A percentile compares a stretch with the other conserved stretches of the same genome.
Evolutionary conservation across 2,329 filamentous ascomycete species (phyloP).

Genomic region (Fusarium sp.): DNA sequence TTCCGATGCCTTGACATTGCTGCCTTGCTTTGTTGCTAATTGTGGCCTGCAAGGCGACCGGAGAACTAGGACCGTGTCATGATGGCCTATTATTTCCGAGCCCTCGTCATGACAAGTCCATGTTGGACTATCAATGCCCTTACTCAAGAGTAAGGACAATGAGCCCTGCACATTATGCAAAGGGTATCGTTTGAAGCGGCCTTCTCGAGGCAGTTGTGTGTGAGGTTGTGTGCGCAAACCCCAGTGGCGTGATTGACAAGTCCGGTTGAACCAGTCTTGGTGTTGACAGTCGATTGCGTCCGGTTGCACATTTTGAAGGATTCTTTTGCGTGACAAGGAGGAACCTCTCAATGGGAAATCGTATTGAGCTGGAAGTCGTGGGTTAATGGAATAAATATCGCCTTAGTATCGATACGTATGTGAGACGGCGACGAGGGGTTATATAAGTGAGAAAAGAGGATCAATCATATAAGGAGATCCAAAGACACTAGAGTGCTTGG

Average conservation of each 20-base stretch:
- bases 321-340: neutral
- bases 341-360: neutral
- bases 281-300: conserved; percentile 12
- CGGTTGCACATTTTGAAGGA: neutral
- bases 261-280: conserved; percentile 5
- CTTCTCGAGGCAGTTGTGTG: conserved; percentile 42
- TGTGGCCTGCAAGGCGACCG: neutral
- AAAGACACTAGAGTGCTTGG: neutral
- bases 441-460: neutral
- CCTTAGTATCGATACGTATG: neutral
- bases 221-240: conserved; percentile 42
- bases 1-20: conserved; percentile 1
- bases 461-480: conserved; percentile 5
- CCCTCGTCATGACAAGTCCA: neutral
- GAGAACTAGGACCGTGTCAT: conserved; percentile 1
- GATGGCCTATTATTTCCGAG: neutral
- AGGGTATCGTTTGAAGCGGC: conserved; percentile 34
- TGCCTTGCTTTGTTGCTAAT: neutral
- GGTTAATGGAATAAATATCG: neutral
- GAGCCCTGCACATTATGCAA: conserved; percentile 45
- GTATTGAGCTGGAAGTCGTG: neutral
- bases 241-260: conserved; percentile 41
- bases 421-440: neutral
- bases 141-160: conserved; percentile 31
- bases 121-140: neutral